Percentiles rank a stretch among this genome's conserved stretches.
phyloP scores from a whole-genome alignment of 1,284 basidiomycete species.

The Waitea zeae region DNA sequence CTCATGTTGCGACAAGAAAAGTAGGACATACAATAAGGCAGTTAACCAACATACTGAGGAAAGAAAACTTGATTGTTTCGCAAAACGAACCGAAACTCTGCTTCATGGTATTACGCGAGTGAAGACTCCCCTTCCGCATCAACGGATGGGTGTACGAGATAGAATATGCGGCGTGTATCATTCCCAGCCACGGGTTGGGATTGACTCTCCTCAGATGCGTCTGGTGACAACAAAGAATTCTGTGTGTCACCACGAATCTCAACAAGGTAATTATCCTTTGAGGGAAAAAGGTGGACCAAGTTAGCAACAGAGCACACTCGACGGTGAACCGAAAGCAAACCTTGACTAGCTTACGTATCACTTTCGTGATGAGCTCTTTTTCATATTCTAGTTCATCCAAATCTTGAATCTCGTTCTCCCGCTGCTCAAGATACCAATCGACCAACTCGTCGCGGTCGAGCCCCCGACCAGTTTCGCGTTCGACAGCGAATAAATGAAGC shows the following conservation, averaged over 20 bases:
- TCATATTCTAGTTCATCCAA: conserved; percentile 89
- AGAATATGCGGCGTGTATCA: conserved; percentile 53
- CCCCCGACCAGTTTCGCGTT: conserved; percentile 63
- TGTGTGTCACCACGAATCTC: conserved; percentile 72
- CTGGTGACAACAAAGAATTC: conserved; percentile 49
- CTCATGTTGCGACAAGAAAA: too few relatives aligned
- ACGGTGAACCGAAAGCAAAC: too few relatives aligned
- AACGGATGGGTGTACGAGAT: conserved; percentile 70
- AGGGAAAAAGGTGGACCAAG: conserved; percentile 5
- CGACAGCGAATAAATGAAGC: conserved; percentile 64
- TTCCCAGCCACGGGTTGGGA: conserved; percentile 29
- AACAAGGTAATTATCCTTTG: conserved; percentile 73
- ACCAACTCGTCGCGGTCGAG: conserved; percentile 82
- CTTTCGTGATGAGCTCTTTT: conserved; percentile 79
- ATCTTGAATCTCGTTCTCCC: conserved; percentile 70
- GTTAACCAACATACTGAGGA: too few relatives aligned
- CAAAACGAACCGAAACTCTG: too few relatives aligned
- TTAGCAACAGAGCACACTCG: not conserved
- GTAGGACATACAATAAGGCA: too few relatives aligned
- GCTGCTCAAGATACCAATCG: conserved; percentile 91
- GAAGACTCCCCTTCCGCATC: too few relatives aligned
- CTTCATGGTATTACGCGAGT: too few relatives aligned
- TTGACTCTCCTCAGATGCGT: conserved; percentile 34
- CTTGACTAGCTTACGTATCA: conserved; percentile 82
- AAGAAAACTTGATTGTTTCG: too few relatives aligned